Conservation (phyloP, 176 grass and related monocot species). For the Carex pumila region DNA sequence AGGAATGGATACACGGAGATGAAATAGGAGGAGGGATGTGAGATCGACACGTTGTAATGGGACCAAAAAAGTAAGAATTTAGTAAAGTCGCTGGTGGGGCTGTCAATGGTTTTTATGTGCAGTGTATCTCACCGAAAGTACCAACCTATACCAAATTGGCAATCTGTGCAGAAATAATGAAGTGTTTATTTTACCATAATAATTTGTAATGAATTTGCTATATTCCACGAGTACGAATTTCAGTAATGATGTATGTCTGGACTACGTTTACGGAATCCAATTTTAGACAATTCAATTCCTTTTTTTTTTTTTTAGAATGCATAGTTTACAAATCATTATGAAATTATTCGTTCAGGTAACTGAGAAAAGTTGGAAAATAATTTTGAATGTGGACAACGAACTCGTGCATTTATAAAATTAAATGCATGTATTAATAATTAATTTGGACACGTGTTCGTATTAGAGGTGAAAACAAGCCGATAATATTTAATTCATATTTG, state of each 20-base stretch:
- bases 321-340: too few relatives aligned
- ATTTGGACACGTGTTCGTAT: too few relatives aligned
- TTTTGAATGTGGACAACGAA: too few relatives aligned
- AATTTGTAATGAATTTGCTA: not conserved
- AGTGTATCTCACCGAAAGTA: slow-evolving; percentile 22
- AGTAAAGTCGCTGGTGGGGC: slow-evolving; percentile 8
- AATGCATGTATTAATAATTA: too few relatives aligned
- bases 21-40: not conserved
- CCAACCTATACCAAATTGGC: not conserved
- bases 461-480: too few relatives aligned
- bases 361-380: too few relatives aligned
- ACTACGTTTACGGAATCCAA: not conserved
- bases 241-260: not conserved
- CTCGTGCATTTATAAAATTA: too few relatives aligned
- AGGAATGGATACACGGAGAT: not conserved
- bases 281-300: too few relatives aligned
- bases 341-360: too few relatives aligned
- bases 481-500: too few relatives aligned
- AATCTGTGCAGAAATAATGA: not conserved
- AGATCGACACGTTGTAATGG: slow-evolving; percentile 11
- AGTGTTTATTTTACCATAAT: not conserved
- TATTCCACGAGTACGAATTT: not conserved
- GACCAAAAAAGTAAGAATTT: slow-evolving; percentile 6
- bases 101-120: not conserved
- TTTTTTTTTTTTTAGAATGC: too few relatives aligned